phyloP scores from a whole-genome alignment of 2,329 filamentous ascomycete species.

The Pleurostoma richardsiae region DNA sequence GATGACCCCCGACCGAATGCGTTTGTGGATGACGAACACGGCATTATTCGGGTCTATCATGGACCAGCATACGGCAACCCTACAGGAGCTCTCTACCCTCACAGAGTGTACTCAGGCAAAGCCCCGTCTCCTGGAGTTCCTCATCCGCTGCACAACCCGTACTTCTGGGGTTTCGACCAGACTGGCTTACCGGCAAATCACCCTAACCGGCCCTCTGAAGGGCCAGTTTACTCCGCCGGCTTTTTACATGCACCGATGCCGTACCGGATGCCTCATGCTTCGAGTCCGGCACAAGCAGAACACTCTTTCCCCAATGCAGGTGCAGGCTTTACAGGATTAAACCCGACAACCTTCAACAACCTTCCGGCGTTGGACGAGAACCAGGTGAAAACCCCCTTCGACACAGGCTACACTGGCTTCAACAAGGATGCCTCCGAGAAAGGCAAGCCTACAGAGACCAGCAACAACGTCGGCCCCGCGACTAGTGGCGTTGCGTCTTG shows the following conservation, averaged over 20 bases:
- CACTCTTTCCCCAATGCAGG: no score
- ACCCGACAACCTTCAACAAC: no score
- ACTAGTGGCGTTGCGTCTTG: neutral
- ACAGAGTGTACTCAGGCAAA: conserved; percentile 20
- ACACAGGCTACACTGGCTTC: neutral
- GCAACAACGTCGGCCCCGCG: conserved; percentile 3
- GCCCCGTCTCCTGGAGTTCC: conserved; percentile 35
- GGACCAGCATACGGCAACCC: conserved; percentile 50
- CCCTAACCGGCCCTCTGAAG: neutral
- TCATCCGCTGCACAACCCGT: conserved; percentile 37
- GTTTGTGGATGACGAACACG: conserved; percentile 48
- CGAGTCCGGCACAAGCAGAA: no score
- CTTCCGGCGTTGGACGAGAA: neutral
- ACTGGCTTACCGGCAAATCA: neutral
- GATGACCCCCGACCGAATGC: conserved; percentile 55
- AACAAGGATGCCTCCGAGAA: neutral
- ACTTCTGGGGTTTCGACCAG: conserved; percentile 30
- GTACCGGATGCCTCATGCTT: neutral
- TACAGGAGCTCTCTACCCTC: conserved; percentile 41
- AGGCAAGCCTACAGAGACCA: neutral
- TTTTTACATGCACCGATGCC: neutral
- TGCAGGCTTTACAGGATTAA: no score
- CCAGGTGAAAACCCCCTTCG: neutral
- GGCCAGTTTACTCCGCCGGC: neutral
- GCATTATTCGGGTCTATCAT: conserved; percentile 52